Percentiles rank a stretch among this genome's conserved stretches.
Evolutionary conservation across 1,284 basidiomycete species (phyloP).

Genomic region (Phlebopus sp.): DNA sequence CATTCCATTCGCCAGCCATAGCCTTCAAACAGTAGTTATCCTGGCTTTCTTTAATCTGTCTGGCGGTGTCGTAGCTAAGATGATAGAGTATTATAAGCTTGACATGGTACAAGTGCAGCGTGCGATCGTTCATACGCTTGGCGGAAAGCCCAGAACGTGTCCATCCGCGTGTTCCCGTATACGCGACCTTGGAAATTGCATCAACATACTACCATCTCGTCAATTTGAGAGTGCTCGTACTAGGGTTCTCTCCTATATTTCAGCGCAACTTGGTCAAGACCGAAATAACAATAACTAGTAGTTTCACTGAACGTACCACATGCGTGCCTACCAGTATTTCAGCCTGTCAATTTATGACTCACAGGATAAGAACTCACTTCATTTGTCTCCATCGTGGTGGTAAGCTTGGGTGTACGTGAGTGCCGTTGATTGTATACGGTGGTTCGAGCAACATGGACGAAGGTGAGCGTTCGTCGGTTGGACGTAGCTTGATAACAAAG

Average conservation of each 20-base stretch:
- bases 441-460: constrained; percentile 50
- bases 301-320: constrained; percentile 35
- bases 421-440: constrained; percentile 40
- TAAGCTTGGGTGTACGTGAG: constrained; percentile 27
- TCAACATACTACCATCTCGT: neutral
- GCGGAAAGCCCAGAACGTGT: constrained; percentile 59
- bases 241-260: constrained; percentile 27
- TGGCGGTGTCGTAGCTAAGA: constrained; percentile 64
- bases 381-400: constrained; percentile 51
- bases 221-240: constrained; percentile 11
- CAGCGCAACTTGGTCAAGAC: constrained; percentile 3
- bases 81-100: constrained; percentile 5
- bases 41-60: constrained; percentile 70
- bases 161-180: constrained; percentile 41
- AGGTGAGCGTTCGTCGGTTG: constrained; percentile 43
- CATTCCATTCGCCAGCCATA: constrained; percentile 56
- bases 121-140: constrained; percentile 30
- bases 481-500: constrained; percentile 53
- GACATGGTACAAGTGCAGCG: neutral
- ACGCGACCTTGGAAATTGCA: constrained; percentile 17
- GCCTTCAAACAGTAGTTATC: constrained; percentile 69
- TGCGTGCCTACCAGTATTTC: constrained; percentile 38
- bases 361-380: constrained; percentile 32
- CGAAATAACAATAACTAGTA: neutral
- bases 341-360: neutral